A percentile compares a stretch with the other conserved stretches of the same genome.
These are phyloP conservation scores for Macrocybe gigantea DNA, from an alignment of 768 basidiomycete genomes.

Conservation along the genomic window DNA sequence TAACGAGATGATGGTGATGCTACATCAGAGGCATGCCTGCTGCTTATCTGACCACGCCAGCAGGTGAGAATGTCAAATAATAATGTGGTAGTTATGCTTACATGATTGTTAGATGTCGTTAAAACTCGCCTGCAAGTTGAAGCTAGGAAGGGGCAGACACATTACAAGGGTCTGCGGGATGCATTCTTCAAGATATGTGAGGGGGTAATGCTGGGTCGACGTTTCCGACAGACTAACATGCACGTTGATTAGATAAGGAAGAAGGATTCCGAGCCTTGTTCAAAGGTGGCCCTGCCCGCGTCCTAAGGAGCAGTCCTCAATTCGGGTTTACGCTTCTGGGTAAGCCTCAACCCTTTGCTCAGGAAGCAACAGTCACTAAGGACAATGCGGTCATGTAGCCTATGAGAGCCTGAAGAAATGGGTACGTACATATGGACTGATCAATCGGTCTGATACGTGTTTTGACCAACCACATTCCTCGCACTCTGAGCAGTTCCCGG, in stretches of 20 bases:
- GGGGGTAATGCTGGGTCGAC: constrained; percentile 20
- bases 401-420: constrained; percentile 41
- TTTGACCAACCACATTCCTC: not conserved
- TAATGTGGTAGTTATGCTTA: constrained; percentile 8
- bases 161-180: constrained; percentile 86
- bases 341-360: constrained; percentile 13
- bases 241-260: constrained; percentile 60
- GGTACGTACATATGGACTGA: constrained; percentile 24
- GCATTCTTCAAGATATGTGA: constrained; percentile 87
- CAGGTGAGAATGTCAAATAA: constrained; percentile 44
- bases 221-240: constrained; percentile 9
- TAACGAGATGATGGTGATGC: constrained; percentile 9
- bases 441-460: not conserved
- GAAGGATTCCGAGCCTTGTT: constrained; percentile 87
- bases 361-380: not conserved
- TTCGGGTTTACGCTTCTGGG: constrained; percentile 90
- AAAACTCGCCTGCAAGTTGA: constrained; percentile 97
- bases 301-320: constrained; percentile 85
- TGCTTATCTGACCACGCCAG: constrained; percentile 88
- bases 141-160: constrained; percentile 82
- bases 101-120: constrained; percentile 67
- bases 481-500: constrained; percentile 34
- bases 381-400: constrained; percentile 18
- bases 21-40: constrained; percentile 91
- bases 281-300: constrained; percentile 87